Percentiles rank a stretch among this genome's conserved stretches.
phyloP scores from a whole-genome alignment of 495 filamentous ascomycete species.

The Hypoxylon lienhwacheense region DNA sequence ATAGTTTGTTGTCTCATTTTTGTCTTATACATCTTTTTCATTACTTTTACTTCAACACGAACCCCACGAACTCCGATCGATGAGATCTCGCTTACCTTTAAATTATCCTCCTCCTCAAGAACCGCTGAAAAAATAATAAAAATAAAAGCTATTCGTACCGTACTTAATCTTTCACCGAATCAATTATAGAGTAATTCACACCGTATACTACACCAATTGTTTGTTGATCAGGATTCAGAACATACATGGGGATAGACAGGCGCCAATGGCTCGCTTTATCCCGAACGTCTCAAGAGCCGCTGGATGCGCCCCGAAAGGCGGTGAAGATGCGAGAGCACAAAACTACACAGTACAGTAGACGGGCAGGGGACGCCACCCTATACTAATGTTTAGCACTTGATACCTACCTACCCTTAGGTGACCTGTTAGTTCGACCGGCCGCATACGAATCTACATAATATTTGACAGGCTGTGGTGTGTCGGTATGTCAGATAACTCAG shows the following conservation, averaged over 20 bases:
- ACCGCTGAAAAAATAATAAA: conserved; percentile 7
- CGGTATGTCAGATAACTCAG: no score
- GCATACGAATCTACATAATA: no score
- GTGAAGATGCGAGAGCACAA: conserved; percentile 20
- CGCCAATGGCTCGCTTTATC: conserved; percentile 18
- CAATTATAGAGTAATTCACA: no score
- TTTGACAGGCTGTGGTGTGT: no score
- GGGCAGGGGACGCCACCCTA: neutral
- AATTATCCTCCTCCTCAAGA: no score
- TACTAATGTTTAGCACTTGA: no score
- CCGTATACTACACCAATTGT: neutral
- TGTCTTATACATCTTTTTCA: no score
- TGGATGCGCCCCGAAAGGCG: conserved; percentile 31
- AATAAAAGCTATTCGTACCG: no score
- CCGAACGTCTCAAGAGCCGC: conserved; percentile 22
- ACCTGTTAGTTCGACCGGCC: no score
- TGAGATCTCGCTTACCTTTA: conserved; percentile 6
- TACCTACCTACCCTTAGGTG: no score
- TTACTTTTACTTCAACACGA: no score
- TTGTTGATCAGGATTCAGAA: neutral
- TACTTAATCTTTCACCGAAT: neutral
- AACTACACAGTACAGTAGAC: conserved; percentile 9
- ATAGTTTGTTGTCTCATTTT: no score
- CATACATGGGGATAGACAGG: conserved; percentile 8
- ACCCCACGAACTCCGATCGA: conserved; percentile 14